Evolutionary conservation across 768 basidiomycete genomes (phyloP).

Genomic region (Naganishia vishniacii): DNA sequence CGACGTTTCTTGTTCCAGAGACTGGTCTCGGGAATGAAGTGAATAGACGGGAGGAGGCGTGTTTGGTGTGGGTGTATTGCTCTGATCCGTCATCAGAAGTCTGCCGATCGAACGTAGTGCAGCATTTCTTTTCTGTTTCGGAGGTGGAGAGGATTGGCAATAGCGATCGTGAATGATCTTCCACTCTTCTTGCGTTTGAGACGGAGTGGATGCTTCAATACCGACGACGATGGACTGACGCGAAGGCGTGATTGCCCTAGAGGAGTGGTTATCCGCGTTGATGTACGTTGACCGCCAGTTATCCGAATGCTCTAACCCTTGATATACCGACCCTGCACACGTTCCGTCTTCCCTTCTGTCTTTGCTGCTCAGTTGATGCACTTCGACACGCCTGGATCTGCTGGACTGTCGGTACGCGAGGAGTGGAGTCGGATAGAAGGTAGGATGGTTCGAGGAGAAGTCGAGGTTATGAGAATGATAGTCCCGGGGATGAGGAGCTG

Average conservation of each 20-base stretch:
- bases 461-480: not conserved
- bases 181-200: not conserved
- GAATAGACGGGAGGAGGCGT: not conserved
- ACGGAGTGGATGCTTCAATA: not conserved
- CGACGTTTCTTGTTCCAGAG: not conserved
- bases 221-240: no score
- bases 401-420: not conserved
- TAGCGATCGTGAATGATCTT: not conserved
- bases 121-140: not conserved
- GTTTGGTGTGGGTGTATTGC: not conserved
- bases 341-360: no score
- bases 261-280: no score
- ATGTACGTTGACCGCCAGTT: no score
- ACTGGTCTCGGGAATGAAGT: not conserved
- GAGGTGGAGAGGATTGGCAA: not conserved
- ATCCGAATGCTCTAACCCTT: no score
- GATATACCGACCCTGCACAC: no score
- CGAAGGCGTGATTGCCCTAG: no score
- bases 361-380: no score
- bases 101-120: not conserved
- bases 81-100: not conserved
- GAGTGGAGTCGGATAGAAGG: not conserved
- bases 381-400: not conserved
- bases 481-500: not conserved
- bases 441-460: not conserved